Evolutionary conservation across 768 basidiomycete genomes (phyloP), one percentile per base, ranked within the genome.

Genomic region (Pleurotus djamor): DNA sequence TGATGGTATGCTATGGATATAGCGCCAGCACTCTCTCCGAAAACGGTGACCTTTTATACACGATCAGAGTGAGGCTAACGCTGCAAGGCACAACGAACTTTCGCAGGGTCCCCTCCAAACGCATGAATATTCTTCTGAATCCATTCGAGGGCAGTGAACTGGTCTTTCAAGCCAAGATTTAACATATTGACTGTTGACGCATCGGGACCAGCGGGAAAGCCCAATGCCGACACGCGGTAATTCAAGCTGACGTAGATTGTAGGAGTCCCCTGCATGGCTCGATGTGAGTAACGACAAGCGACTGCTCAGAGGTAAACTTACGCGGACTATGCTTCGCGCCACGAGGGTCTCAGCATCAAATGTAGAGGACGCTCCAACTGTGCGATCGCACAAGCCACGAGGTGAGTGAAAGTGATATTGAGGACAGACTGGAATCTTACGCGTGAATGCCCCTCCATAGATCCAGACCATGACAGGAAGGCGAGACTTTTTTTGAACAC

Each of bases 21-120:
- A 1, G 81, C 73, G 0, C 83, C 83, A 0, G 82, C 82, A 14
- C 74, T 77, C 62, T 82, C 72, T 4, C 82, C 82, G 52, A 77
- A 76, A 5, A 76, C 67, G 0, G 79, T 82, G 2, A 83, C 78
- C 72, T 77, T 6, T 8, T 52, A 44, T 1, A 51, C 21, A 17
- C 21, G n/a, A 48, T 14, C 1, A 36, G 8, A 21, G 59, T 36
- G 5, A 50, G 16, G 2, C 58, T 56, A 1, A 55, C 36, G 5
- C 33, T 54, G 33, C 17, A 36, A 36, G 9, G 8, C 28, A 2
- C 3, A 12, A 14, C 4, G 13, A 5, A 77, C 79, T 69, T 79
- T 76, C 10, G n/a, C 64, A 16, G 72, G 72, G 63, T 80, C 82
- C 16, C 86, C 87, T 28, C 21, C 21, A 28, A 28, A 28, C 21